A percentile compares a stretch with the other conserved stretches of the same genome.
Conservation (phyloP, 202 grass and related monocot species). For the Zoysia matrella region DNA sequence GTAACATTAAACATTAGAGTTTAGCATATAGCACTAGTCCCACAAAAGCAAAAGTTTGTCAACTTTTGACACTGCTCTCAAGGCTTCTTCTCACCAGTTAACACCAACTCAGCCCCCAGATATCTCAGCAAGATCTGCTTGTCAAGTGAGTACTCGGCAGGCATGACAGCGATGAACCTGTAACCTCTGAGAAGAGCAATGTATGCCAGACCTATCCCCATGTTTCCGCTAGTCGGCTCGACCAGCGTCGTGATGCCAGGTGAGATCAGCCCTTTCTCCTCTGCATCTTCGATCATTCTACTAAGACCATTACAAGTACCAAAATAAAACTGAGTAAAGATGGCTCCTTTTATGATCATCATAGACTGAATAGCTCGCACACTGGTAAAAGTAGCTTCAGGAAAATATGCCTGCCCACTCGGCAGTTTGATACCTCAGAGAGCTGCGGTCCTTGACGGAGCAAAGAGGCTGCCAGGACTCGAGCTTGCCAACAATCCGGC, state of each 20-base stretch:
- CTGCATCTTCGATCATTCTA: conserved; percentile 63
- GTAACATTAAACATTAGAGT: conserved; percentile 4
- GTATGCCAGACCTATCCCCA: conserved; percentile 45
- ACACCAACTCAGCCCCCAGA: conserved; percentile 47
- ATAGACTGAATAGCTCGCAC: not conserved
- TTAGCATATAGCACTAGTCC: not conserved
- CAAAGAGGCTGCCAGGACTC: too few species aligned
- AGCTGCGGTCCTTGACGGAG: too few species aligned
- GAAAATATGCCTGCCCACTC: not conserved
- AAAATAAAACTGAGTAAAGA: not conserved
- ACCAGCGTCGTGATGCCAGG: conserved; percentile 29
- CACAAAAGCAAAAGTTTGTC: not conserved
- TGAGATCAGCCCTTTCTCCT: conserved; percentile 49
- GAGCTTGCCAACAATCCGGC: too few species aligned
- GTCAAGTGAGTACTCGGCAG: conserved; percentile 45
- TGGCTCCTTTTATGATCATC: not conserved
- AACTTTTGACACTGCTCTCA: not conserved
- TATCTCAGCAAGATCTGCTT: conserved; percentile 52
- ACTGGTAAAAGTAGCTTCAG: not conserved
- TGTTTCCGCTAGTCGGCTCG: conserved; percentile 53
- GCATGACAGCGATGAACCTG: conserved; percentile 51
- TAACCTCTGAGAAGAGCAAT: conserved; percentile 50
- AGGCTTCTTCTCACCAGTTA: conserved; percentile 45
- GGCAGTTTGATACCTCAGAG: not conserved
- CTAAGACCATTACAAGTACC: not conserved